Conservation (phyloP, 495 filamentous ascomycete species). For the Darksidea phi region DNA sequence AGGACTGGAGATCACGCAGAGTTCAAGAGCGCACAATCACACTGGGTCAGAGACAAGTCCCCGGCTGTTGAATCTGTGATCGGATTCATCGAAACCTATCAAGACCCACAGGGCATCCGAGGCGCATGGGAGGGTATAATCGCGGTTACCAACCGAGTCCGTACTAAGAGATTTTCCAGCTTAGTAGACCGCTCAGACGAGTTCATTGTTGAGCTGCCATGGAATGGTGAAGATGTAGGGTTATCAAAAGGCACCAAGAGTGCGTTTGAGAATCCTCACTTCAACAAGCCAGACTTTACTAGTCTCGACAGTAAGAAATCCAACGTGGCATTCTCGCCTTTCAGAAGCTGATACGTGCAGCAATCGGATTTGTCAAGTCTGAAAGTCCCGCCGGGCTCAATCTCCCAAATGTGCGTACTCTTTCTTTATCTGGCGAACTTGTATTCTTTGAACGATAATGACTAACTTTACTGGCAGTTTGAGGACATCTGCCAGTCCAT, state of each 20-base stretch:
- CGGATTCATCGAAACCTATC: slow-evolving; percentile 53
- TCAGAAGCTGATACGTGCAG: too few species aligned
- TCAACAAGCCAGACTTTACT: slow-evolving; percentile 48
- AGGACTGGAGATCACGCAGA: too few species aligned
- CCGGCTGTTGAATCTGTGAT: slow-evolving; percentile 49
- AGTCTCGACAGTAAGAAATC: slow-evolving; percentile 44
- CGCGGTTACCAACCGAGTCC: slow-evolving; percentile 46
- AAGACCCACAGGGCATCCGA: slow-evolving; percentile 49
- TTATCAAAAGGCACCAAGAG: slow-evolving; percentile 48
- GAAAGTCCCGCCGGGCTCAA: too few species aligned
- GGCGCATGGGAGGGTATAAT: slow-evolving; percentile 52
- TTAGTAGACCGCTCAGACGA: slow-evolving; percentile 41
- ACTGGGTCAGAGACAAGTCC: slow-evolving; percentile 48
- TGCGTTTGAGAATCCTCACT: slow-evolving; percentile 47
- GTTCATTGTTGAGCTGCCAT: slow-evolving; percentile 46
- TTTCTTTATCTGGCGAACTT: too few species aligned
- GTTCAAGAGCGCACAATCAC: slow-evolving; percentile 43
- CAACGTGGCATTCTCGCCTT: too few species aligned
- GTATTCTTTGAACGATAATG: too few species aligned
- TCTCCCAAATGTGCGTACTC: too few species aligned
- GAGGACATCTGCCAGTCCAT: slow-evolving; percentile 52
- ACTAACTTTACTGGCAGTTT: too few species aligned
- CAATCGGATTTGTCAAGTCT: too few species aligned
- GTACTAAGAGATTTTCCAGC: slow-evolving; percentile 40
- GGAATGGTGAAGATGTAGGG: slow-evolving; percentile 38